Conservation (phyloP, 2,329 filamentous ascomycete genomes). For the Aciculosporium take region DNA sequence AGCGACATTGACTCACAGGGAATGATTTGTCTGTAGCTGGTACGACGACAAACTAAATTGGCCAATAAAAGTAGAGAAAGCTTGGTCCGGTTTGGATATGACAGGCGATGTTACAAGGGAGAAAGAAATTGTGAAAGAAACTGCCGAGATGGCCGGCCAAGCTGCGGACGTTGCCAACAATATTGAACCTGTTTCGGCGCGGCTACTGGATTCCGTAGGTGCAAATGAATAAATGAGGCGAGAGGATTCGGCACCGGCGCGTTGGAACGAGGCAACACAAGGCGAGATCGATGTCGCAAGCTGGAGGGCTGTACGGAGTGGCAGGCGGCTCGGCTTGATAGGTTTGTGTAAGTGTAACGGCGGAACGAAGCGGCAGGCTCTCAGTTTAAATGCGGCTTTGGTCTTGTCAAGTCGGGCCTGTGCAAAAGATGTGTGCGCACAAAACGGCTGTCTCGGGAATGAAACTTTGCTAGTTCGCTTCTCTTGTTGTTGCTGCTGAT, state of each 20-base stretch:
- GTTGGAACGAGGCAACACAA: conserved; percentile 19
- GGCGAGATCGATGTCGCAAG: conserved; percentile 16
- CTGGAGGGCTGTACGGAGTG: conserved; percentile 6
- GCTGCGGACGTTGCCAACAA: conserved; percentile 22
- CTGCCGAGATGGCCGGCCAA: conserved; percentile 18
- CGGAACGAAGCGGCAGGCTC: conserved; percentile 2
- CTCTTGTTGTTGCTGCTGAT: not conserved
- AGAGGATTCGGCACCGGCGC: conserved; percentile 20
- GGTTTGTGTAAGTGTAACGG: conserved; percentile 9
- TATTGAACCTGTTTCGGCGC: conserved; percentile 18
- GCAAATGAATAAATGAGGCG: conserved; percentile 17
- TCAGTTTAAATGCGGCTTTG: not conserved
- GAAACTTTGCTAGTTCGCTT: conserved; percentile 1
- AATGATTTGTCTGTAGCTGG: conserved; percentile 16
- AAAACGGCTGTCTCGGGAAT: not conserved
- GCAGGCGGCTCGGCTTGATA: conserved; percentile 6
- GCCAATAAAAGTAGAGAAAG: conserved; percentile 1
- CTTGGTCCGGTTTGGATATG: conserved; percentile 5
- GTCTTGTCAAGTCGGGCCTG: not conserved
- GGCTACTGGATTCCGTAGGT: conserved; percentile 14
- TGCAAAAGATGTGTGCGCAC: not conserved
- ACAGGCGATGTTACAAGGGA: conserved; percentile 8
- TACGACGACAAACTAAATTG: conserved; percentile 12
- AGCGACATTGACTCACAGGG: conserved; percentile 22
- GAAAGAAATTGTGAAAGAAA: conserved; percentile 10